phyloP scores from a whole-genome alignment of 2,329 filamentous ascomycete species.

The Claviceps capensis region DNA sequence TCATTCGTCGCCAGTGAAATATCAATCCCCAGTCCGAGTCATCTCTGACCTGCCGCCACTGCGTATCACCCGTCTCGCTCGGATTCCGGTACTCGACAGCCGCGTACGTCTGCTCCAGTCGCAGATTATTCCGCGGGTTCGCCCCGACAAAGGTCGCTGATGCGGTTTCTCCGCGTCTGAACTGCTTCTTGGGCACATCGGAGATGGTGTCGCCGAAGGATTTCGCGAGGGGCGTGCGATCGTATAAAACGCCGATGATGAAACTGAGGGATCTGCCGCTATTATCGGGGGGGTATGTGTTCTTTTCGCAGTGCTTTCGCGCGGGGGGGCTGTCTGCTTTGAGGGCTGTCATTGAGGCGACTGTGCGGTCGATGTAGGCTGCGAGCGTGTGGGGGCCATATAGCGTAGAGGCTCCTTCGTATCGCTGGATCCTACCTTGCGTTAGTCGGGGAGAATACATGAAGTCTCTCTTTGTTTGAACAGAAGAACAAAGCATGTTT shows the following conservation, averaged over 20 bases:
- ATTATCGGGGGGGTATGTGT: conserved; percentile 62
- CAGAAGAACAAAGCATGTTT: neutral
- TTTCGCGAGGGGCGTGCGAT: conserved; percentile 50
- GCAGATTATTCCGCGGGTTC: conserved; percentile 77
- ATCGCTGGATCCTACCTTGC: conserved; percentile 53
- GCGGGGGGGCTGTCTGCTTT: conserved; percentile 26
- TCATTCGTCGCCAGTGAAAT: conserved; percentile 66
- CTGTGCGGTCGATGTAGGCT: conserved; percentile 71
- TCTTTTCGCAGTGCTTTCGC: conserved; percentile 21
- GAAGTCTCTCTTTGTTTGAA: neutral
- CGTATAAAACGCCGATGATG: conserved; percentile 64
- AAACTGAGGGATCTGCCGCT: conserved; percentile 61
- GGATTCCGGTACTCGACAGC: conserved; percentile 44
- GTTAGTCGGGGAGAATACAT: neutral
- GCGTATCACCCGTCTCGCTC: conserved; percentile 10
- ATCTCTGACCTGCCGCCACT: conserved; percentile 55
- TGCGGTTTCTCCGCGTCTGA: conserved; percentile 43
- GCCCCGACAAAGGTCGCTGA: conserved; percentile 65
- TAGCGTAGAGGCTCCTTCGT: conserved; percentile 81
- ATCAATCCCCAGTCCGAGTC: conserved; percentile 75
- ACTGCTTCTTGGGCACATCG: conserved; percentile 33
- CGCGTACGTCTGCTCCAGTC: conserved; percentile 63
- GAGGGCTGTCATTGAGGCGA: conserved; percentile 56
- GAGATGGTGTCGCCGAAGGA: conserved; percentile 54
- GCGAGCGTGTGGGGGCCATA: conserved; percentile 76